phyloP scores from a whole-genome alignment of 495 filamentous ascomycete species.

The Penicillium maclennaniae region DNA sequence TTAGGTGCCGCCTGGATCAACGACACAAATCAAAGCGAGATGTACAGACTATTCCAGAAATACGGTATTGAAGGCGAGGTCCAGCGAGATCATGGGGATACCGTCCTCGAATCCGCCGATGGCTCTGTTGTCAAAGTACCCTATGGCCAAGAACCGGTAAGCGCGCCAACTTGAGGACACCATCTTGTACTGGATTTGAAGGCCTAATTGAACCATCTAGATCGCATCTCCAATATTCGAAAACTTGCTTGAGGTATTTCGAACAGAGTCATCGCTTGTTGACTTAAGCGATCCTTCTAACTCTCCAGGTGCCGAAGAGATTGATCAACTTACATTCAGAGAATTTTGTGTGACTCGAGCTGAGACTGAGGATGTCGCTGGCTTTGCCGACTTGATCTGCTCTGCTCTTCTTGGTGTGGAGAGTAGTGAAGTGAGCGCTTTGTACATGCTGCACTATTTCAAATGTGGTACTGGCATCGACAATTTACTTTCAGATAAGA shows the following conservation, averaged over 20 bases:
- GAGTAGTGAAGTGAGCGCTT: conserved; percentile 35
- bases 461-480: conserved; percentile 38
- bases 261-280: neutral
- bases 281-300: conserved; percentile 7
- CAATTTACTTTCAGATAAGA: conserved; percentile 39
- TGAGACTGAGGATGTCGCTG: neutral
- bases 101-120: conserved; percentile 23
- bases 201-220: conserved; percentile 3
- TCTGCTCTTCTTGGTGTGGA: conserved; percentile 41
- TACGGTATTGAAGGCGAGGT: conserved; percentile 36
- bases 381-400: conserved; percentile 3
- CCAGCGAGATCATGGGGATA: conserved; percentile 33
- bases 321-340: conserved; percentile 1
- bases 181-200: neutral
- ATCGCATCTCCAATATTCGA: conserved; percentile 2
- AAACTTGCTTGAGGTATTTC: conserved; percentile 2
- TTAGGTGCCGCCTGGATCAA: conserved; percentile 52
- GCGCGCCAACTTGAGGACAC: neutral
- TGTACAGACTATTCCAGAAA: conserved; percentile 29
- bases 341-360: conserved; percentile 3
- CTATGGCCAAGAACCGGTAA: neutral
- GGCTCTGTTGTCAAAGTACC: conserved; percentile 16
- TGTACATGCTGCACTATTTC: conserved; percentile 48
- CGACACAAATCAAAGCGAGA: conserved; percentile 41
- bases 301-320: conserved; percentile 5